Conservation (phyloP, 2,329 filamentous ascomycete species). For the Trichoderma sp. region DNA sequence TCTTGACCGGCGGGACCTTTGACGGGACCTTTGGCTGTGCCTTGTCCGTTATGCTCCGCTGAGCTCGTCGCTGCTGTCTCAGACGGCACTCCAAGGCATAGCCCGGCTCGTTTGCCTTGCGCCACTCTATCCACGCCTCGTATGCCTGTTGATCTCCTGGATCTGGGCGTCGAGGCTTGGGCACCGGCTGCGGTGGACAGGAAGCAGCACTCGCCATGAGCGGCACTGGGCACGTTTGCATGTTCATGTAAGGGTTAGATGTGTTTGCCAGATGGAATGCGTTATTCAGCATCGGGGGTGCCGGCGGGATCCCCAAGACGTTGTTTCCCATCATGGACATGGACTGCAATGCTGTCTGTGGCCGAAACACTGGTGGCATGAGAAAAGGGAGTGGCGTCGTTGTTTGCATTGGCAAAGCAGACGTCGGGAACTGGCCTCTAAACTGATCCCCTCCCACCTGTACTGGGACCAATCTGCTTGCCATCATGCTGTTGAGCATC, state of each 20-base stretch:
- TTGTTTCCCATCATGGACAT: neutral
- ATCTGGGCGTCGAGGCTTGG: constrained; percentile 42
- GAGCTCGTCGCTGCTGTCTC: constrained; percentile 40
- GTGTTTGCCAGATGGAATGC: neutral
- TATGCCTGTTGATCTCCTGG: constrained; percentile 44
- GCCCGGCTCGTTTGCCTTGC: constrained; percentile 46
- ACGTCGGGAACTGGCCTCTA: neutral
- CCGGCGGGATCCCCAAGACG: neutral
- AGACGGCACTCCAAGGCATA: constrained; percentile 46
- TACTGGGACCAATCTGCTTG: neutral
- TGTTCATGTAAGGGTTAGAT: neutral
- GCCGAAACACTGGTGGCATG: neutral
- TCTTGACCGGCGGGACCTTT: constrained; percentile 6
- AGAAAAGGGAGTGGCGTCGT: neutral
- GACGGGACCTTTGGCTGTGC: neutral
- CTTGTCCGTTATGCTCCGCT: constrained; percentile 25
- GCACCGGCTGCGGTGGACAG: constrained; percentile 28
- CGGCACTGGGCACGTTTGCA: constrained; percentile 1
- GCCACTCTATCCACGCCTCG: constrained; percentile 48
- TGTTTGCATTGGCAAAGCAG: neutral
- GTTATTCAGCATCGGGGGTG: neutral
- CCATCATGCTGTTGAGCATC: neutral
- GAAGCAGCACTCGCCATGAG: neutral
- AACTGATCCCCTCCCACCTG: neutral
- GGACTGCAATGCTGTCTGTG: constrained; percentile 4